Evolutionary conservation across 306 rosid species (phyloP).

Genomic region (Trifolium subterraneum): DNA sequence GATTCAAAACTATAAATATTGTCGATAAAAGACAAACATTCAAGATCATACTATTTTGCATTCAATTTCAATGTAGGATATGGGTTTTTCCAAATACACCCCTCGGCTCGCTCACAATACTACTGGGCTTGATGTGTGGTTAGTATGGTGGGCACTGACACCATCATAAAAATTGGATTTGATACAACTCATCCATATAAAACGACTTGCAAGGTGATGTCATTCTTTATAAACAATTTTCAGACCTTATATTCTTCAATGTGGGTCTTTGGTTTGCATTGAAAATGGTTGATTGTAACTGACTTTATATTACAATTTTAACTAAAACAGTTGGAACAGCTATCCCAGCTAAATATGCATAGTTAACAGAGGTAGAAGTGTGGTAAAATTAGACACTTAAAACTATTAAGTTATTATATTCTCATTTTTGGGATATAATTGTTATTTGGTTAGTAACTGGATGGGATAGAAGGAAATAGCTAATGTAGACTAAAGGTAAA

Average conservation of each 20-base stretch:
- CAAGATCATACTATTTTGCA: no score
- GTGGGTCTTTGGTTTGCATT: not conserved
- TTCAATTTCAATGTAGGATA: no score
- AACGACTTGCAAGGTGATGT: no score
- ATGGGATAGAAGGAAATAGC: constrained; percentile 18
- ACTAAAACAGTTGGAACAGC: not conserved
- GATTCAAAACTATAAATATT: no score
- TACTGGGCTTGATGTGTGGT: no score
- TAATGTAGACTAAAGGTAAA: constrained; percentile 22
- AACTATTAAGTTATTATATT: not conserved
- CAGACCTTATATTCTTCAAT: not conserved
- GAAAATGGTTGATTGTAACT: constrained; percentile 1
- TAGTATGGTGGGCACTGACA: no score
- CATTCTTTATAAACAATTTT: not conserved
- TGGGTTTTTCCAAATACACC: no score
- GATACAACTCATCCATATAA: no score
- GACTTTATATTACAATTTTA: not conserved
- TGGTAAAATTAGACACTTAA: not conserved
- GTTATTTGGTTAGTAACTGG: constrained; percentile 5
- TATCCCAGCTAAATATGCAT: not conserved
- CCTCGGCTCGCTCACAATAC: no score
- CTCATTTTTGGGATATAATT: not conserved
- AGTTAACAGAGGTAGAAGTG: not conserved
- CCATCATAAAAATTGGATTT: no score
- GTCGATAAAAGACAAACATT: no score